A percentile compares a stretch with the other conserved stretches of the same genome.
phyloP scores from a whole-genome alignment of 1,139 yeast genomes.

The Debaryomyces singareniensis region DNA sequence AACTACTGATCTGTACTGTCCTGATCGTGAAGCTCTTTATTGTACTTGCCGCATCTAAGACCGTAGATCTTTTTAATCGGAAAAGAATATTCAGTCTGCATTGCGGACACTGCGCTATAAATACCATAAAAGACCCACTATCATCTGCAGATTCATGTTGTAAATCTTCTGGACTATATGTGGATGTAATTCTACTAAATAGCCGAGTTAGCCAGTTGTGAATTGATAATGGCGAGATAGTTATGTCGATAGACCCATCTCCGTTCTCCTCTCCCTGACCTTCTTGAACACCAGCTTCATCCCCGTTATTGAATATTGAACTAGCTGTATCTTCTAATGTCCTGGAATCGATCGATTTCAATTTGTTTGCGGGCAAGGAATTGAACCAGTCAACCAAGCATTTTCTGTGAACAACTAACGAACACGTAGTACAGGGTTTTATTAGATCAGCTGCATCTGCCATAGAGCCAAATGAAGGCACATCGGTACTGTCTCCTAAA shows the following conservation, averaged over 20 bases:
- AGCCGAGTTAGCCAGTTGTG: constrained; percentile 14
- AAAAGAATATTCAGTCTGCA: constrained; percentile 35
- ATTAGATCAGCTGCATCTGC: constrained; percentile 34
- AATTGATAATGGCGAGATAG: constrained; percentile 14
- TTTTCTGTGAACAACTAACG: constrained; percentile 31
- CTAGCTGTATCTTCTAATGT: constrained; percentile 3
- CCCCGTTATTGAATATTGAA: constrained; percentile 3
- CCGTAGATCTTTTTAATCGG: constrained; percentile 24
- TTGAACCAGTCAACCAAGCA: constrained; percentile 42
- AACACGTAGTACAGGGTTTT: constrained; percentile 37
- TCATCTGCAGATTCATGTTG: not conserved
- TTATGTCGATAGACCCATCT: constrained; percentile 11
- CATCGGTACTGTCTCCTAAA: constrained; percentile 32
- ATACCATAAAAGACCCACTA: constrained; percentile 9
- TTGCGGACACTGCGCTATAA: constrained; percentile 38
- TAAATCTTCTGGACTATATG: not conserved
- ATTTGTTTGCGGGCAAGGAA: constrained; percentile 26
- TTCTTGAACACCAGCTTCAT: constrained; percentile 2
- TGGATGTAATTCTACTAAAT: constrained; percentile 1
- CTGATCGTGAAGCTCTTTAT: constrained; percentile 16
- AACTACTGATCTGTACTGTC: constrained; percentile 24
- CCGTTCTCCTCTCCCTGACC: constrained; percentile 12
- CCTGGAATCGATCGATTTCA: constrained; percentile 16
- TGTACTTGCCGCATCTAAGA: constrained; percentile 18
- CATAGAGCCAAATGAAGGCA: constrained; percentile 37